Conservation (phyloP, 306 rosid genomes). For the Begonia fuchsioides region DNA sequence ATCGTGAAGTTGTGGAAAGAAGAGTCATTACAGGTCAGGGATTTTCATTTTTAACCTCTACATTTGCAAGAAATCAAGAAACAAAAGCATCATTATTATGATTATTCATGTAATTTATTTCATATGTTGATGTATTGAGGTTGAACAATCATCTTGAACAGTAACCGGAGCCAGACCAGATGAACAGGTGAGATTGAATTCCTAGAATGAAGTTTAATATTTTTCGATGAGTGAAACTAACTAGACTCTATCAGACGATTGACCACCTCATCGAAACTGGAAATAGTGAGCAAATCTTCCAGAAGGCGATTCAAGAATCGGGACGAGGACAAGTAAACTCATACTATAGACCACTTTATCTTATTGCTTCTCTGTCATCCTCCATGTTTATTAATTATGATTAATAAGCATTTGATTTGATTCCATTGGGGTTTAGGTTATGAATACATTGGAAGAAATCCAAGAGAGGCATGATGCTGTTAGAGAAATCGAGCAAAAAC, state of each 20-base stretch:
- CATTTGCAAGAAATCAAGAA: no score
- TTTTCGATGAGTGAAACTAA: neutral
- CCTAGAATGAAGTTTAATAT: conserved; percentile 17
- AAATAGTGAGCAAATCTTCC: conserved; percentile 91
- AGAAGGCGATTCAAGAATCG: conserved; percentile 63
- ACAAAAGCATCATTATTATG: no score
- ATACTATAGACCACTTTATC: neutral
- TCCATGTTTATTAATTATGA: no score
- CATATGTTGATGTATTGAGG: neutral
- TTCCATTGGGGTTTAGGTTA: conserved; percentile 29
- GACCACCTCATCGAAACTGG: conserved; percentile 92
- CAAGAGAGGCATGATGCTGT: conserved; percentile 88
- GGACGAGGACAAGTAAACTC: conserved; percentile 78
- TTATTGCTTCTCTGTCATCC: neutral
- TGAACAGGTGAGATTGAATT: conserved; percentile 34
- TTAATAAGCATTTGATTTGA: no score
- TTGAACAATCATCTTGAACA: conserved; percentile 23
- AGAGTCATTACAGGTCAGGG: conserved; percentile 87
- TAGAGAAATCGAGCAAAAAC: conserved; percentile 85
- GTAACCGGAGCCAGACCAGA: conserved; percentile 91
- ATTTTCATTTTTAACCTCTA: no score
- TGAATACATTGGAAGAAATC: conserved; percentile 82
- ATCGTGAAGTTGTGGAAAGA: conserved; percentile 98
- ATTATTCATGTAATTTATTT: neutral
- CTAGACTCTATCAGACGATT: conserved; percentile 43